Evolutionary conservation across 768 basidiomycete species (phyloP), one percentile per base, ranked within the genome.

Genomic region (Boletales sp.): DNA sequence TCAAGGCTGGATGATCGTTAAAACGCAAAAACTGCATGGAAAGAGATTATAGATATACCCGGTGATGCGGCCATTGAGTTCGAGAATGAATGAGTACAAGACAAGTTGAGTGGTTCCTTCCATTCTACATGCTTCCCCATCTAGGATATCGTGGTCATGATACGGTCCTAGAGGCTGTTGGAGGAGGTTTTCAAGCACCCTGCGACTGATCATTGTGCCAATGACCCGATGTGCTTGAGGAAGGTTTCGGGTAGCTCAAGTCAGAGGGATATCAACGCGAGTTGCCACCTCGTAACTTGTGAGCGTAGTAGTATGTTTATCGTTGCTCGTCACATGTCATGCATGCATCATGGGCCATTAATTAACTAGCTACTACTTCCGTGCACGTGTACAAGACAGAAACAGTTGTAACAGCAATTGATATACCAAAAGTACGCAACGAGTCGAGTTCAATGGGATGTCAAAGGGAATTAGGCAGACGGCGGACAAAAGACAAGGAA

Each of bases 1-100:
- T 81, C 78, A 10, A 81, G 72, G 13, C 79, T 80, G 37, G 19
- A 50, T 12, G 5, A 42, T 27, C 24, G 24, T 27, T 6, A 27
- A 27, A 7, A 27, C 5, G 24, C 24, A 27, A 27, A 27, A 21
- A 21, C 40, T 15, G 10, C 14, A 10, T 14, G 27, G 40, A 30
- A 39, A 40, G 18, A 9, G 39, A 12, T 21, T n/a, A 30, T 15
- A n/a, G 38, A 18, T 29, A 30, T 61, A 68, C 67, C 67, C 67
- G 2, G 35, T 57, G 41, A 70, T 47, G 18, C 13, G 49, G 7
- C 60, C 67, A 6, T 59, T 31, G 43, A 47, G 55, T 48, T 68
- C 67, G 29, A 68, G 60, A 27, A 58, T 35, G 43, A 68, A 68
- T n/a, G 66, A 63, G 40, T 68, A 62, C 21, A 68, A 36, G 30